Conservation (phyloP, 2,329 filamentous ascomycete species). For the Phialemonium atrogriseum region DNA sequence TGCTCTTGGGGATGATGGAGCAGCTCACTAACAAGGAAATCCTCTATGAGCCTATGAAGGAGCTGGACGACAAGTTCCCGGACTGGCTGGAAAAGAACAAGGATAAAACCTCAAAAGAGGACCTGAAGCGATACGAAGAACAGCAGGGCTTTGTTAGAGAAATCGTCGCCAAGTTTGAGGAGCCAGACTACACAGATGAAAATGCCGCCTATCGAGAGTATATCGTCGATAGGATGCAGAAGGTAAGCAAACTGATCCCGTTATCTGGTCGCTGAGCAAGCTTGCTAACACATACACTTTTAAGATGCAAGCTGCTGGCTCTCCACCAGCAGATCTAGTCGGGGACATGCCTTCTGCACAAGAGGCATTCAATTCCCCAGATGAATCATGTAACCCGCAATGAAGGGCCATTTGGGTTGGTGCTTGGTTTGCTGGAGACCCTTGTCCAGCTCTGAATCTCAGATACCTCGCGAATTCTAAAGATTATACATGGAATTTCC, state of each 20-base stretch:
- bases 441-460: too few relatives aligned
- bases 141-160: slow-evolving; percentile 74
- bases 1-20: slow-evolving; percentile 98
- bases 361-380: slow-evolving; percentile 54
- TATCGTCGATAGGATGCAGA: slow-evolving; percentile 96
- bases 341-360: slow-evolving; percentile 82
- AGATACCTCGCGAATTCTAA: too few relatives aligned
- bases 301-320: slow-evolving; percentile 94
- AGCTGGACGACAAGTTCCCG: slow-evolving; percentile 87
- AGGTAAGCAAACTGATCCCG: slow-evolving; percentile 48
- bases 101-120: slow-evolving; percentile 56
- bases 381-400: slow-evolving; percentile 56
- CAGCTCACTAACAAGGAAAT: slow-evolving; percentile 98
- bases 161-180: slow-evolving; percentile 85
- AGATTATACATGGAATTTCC: too few relatives aligned
- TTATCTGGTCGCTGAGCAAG: background rate
- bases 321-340: slow-evolving; percentile 82
- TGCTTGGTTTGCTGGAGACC: too few relatives aligned
- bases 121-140: slow-evolving; percentile 70
- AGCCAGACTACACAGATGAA: slow-evolving; percentile 70
- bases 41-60: slow-evolving; percentile 97
- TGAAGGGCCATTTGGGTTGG: too few relatives aligned
- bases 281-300: slow-evolving; percentile 5
- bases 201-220: slow-evolving; percentile 78
- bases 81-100: slow-evolving; percentile 77